These are phyloP conservation scores for Euphorbia schlechtendalii DNA, from an alignment of 441 rosid genomes.

Conservation along the genomic window DNA sequence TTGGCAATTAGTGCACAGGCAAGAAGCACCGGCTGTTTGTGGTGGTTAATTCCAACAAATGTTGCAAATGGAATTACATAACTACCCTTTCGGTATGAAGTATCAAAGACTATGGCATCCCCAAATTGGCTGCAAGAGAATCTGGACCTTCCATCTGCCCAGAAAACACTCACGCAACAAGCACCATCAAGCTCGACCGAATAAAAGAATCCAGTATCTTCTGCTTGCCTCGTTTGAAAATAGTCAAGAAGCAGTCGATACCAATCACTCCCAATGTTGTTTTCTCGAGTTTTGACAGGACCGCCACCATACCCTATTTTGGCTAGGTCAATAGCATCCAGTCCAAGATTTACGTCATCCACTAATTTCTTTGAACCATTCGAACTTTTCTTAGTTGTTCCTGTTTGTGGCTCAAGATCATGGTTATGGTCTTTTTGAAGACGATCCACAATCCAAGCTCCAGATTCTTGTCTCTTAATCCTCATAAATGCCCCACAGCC, in stretches of 20 bases:
- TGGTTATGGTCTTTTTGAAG: constrained; percentile 72
- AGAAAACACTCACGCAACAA: constrained; percentile 56
- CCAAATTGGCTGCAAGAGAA: constrained; percentile 82
- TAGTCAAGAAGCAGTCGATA: constrained; percentile 54
- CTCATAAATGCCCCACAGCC: constrained; percentile 95
- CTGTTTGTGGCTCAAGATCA: constrained; percentile 39
- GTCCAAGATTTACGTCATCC: constrained; percentile 46
- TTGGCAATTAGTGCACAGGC: constrained; percentile 70
- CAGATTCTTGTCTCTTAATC: constrained; percentile 70
- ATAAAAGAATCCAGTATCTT: constrained; percentile 70
- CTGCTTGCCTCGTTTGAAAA: constrained; percentile 68
- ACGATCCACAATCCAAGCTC: constrained; percentile 83
- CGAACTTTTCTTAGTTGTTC: constrained; percentile 31
- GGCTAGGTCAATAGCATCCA: constrained; percentile 38
- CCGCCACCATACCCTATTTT: constrained; percentile 29
- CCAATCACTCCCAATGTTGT: constrained; percentile 70
- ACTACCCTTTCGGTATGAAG: constrained; percentile 56
- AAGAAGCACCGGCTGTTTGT: constrained; percentile 75
- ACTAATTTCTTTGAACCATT: constrained; percentile 47
- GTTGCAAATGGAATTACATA: constrained; percentile 70
- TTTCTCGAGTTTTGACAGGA: constrained; percentile 31
- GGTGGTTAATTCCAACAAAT: constrained; percentile 78
- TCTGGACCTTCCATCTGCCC: constrained; percentile 85
- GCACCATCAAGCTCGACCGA: constrained; percentile 53
- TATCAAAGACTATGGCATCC: constrained; percentile 62